A percentile compares a stretch with the other conserved stretches of the same genome.
Evolutionary conservation across 2,329 filamentous ascomycete genomes (phyloP).

Genomic region (Amauroascus verrucosus): DNA sequence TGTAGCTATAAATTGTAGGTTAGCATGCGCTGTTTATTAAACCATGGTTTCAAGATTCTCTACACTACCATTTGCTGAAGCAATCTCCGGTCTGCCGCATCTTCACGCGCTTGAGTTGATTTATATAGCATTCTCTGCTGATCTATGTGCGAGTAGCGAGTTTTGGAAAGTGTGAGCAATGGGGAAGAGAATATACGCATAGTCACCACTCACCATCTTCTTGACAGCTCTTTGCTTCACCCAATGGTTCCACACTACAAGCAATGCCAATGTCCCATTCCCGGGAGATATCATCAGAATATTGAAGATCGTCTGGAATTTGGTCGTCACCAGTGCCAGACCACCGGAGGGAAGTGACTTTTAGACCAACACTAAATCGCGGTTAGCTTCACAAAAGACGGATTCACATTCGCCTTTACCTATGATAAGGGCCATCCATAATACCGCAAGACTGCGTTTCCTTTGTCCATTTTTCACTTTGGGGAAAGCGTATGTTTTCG

Average conservation of each 20-base stretch:
- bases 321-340: constrained; percentile 21
- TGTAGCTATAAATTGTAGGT: constrained; percentile 18
- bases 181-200: neutral
- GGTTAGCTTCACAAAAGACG: neutral
- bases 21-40: neutral
- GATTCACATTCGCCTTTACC: constrained; percentile 19
- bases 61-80: constrained; percentile 27
- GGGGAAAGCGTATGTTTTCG: constrained; percentile 29
- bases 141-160: neutral
- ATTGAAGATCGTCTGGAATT: constrained; percentile 26
- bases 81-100: constrained; percentile 21
- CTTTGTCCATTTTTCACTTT: constrained; percentile 31
- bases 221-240: neutral
- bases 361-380: constrained; percentile 25
- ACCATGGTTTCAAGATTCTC: neutral
- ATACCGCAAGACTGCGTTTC: constrained; percentile 25
- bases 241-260: constrained; percentile 3
- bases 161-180: neutral
- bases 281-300: constrained; percentile 21
- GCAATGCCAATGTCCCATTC: constrained; percentile 23
- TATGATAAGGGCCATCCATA: constrained; percentile 34
- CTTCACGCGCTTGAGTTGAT: constrained; percentile 21
- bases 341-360: constrained; percentile 28
- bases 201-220: constrained; percentile 1
- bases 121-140: constrained; percentile 13